Conservation (phyloP, 352 stramenopile species). For the Phytopythium vexans region DNA sequence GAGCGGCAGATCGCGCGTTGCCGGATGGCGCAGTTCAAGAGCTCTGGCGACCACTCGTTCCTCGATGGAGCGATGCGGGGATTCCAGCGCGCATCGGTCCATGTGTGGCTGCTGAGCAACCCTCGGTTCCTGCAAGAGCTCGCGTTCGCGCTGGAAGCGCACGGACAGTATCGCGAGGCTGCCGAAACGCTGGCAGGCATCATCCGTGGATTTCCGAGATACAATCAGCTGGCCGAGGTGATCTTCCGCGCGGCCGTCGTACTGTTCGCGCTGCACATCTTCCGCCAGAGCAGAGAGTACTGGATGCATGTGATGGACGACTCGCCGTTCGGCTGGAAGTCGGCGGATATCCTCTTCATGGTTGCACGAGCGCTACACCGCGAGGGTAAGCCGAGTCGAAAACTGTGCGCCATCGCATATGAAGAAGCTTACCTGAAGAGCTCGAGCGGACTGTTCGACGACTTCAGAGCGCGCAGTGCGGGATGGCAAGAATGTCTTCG, state of each 20-base stretch:
- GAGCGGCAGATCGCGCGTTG: conserved; percentile 44
- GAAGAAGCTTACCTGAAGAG: conserved; percentile 62
- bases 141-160: conserved; percentile 40
- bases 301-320: conserved; percentile 57
- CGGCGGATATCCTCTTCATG: conserved; percentile 57
- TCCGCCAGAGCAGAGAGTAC: conserved; percentile 66
- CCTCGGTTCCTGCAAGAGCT: conserved; percentile 63
- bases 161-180: conserved; percentile 34
- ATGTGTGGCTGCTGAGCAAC: conserved; percentile 43
- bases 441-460: conserved; percentile 3
- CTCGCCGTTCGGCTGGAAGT: conserved; percentile 41
- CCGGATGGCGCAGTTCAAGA: conserved; percentile 35
- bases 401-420: conserved; percentile 55
- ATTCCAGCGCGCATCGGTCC: conserved; percentile 40
- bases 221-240: conserved; percentile 38
- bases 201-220: conserved; percentile 59
- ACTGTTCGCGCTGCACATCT: conserved; percentile 56
- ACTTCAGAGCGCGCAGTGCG: not conserved
- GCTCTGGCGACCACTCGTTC: conserved; percentile 19
- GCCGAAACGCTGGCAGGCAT: conserved; percentile 54
- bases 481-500: conserved; percentile 60
- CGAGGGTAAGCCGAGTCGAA: conserved; percentile 36
- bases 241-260: conserved; percentile 70
- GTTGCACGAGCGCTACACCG: conserved; percentile 54
- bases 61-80: conserved; percentile 44